These are phyloP conservation scores for Nakazawaea laoshanensis DNA, from an alignment of 805 yeast species.

Conservation along the genomic window DNA sequence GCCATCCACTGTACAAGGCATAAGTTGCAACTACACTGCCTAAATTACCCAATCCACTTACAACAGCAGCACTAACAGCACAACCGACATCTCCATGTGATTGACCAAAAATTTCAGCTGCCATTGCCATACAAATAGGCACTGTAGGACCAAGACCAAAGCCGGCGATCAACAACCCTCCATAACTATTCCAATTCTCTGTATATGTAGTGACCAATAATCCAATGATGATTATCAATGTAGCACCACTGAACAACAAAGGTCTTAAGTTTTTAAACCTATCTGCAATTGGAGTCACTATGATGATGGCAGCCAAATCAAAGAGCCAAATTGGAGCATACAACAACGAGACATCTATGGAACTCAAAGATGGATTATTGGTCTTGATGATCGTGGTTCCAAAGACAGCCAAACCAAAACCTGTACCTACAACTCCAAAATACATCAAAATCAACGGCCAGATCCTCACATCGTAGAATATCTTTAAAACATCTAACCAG, in stretches of 20 bases:
- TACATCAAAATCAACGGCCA: constrained; percentile 86
- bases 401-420: constrained; percentile 77
- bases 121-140: constrained; percentile 80
- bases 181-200: constrained; percentile 69
- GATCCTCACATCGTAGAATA: constrained; percentile 54
- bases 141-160: constrained; percentile 89
- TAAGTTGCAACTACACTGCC: constrained; percentile 84
- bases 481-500: constrained; percentile 43
- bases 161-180: constrained; percentile 74
- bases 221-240: constrained; percentile 65
- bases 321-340: constrained; percentile 90
- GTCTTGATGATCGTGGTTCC: constrained; percentile 69
- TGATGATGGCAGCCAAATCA: constrained; percentile 66
- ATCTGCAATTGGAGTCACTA: constrained; percentile 78
- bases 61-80: constrained; percentile 77
- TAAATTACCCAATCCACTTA: constrained; percentile 79
- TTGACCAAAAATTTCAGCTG: constrained; percentile 64
- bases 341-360: constrained; percentile 64
- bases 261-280: constrained; percentile 51
- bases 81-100: constrained; percentile 78
- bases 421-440: constrained; percentile 91
- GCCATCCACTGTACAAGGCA: constrained; percentile 85
- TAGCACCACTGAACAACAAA: constrained; percentile 51
- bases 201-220: constrained; percentile 73
- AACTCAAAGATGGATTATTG: constrained; percentile 52